Base-by-base conservation (phyloP, 148 eudicot genomes). In the Hydrangea macrophylla region DNA sequence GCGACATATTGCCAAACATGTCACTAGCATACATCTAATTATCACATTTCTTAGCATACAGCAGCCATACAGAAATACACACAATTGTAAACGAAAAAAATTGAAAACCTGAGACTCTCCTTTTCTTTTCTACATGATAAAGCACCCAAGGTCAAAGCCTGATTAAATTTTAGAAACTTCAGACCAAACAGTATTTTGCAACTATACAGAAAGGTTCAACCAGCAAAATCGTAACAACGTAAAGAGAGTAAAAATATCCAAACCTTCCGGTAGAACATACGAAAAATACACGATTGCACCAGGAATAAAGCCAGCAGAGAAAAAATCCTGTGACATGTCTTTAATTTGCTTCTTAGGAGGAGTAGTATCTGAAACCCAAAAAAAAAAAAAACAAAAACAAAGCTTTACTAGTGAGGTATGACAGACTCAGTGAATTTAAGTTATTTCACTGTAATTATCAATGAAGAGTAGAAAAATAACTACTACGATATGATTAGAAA, bases 231-330 rank as follows among this genome's bases (percentile, higher is more conserved):
- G 20, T 12, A 26, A 32, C 15, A n/a, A 45, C 27, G 18, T 13
- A 3, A 5, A 30, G 53, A 31, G 48, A 13, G 5, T 5, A 13
- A 20, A 58, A 36, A 20, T 70, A 57, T 32, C 58, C 79, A 67
- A 53, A 87, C 92, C 97, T 70, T 84, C 79, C 2, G 89, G 86
- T 59, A 82, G 32, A 64, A 83, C 86, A 69, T 83, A 81, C 17
- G 96, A 82, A 74, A 92, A 92, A 64, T 93, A 89, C 63, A 93
- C 89, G 61, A 93, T 85, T 48, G 98, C 96, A 59, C 98, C 96
- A 28, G 98, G 98, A 77, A 88, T 73, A 78, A 93, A 88, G 28
- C 96, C 96, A 70, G 96, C 95, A 80, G 94, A 82, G 70, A 76
- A 90, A 64, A 88, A 92, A 69, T 92, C 83, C 70, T 83, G 96